Evolutionary conservation across 371 early-diverging fungal species (phyloP).

Genomic region (Lichtheimia ramosa): DNA sequence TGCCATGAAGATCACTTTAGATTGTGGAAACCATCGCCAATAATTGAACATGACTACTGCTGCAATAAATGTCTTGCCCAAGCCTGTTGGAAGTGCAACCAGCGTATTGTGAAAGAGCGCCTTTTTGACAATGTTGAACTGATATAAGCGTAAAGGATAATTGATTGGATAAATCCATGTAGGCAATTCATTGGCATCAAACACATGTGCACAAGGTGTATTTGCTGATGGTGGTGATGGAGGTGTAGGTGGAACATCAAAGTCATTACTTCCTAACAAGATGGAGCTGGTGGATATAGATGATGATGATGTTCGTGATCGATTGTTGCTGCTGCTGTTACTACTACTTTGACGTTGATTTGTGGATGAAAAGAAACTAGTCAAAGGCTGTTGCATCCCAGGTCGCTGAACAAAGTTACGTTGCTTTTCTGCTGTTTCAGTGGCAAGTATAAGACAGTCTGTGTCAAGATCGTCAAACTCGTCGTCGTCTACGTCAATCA

Average conservation of each 20-base stretch:
- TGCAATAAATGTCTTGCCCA: constrained; percentile 96
- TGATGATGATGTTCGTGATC: background rate
- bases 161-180: constrained; percentile 87
- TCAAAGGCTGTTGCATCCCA: background rate
- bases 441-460: constrained; percentile 11
- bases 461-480: constrained; percentile 18
- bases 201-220: constrained; percentile 38
- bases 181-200: constrained; percentile 54
- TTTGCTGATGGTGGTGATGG: constrained; percentile 22
- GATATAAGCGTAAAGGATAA: constrained; percentile 81
- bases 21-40: constrained; percentile 92
- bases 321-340: background rate
- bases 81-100: constrained; percentile 87
- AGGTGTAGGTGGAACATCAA: constrained; percentile 14
- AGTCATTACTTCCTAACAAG: background rate
- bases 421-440: constrained; percentile 16
- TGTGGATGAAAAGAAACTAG: constrained; percentile 3
- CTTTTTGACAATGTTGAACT: constrained; percentile 80
- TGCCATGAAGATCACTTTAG: constrained; percentile 89
- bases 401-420: background rate
- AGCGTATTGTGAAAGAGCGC: constrained; percentile 85
- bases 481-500: constrained; percentile 10
- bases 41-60: constrained; percentile 95
- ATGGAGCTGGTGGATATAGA: background rate
- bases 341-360: background rate